A percentile compares a stretch with the other conserved stretches of the same genome.
These are phyloP conservation scores for Verbascum thapsus DNA, from an alignment of 257 asterid genomes.

Conservation along the genomic window DNA sequence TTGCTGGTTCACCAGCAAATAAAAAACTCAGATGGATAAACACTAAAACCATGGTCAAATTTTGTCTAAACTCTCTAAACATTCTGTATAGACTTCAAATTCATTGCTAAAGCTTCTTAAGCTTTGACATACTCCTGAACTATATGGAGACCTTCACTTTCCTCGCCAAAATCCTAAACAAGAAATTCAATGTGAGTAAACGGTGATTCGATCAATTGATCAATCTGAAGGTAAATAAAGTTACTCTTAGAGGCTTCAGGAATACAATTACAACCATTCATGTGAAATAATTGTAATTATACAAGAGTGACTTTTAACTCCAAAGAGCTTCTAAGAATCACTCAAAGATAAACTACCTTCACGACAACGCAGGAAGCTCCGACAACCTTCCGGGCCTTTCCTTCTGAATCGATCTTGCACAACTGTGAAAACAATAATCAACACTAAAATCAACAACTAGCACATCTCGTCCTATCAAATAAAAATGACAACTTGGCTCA, in stretches of 20 bases:
- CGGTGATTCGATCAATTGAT: too few relatives aligned
- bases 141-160: conserved; percentile 34
- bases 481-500: conserved; percentile 30
- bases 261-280: too few relatives aligned
- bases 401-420: conserved; percentile 68
- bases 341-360: conserved; percentile 38
- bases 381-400: conserved; percentile 67
- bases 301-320: too few relatives aligned
- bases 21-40: neutral
- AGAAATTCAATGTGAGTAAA: neutral
- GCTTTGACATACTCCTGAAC: conserved; percentile 37
- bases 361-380: conserved; percentile 66
- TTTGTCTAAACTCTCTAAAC: neutral
- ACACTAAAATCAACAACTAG: conserved; percentile 30
- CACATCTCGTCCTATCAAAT: neutral
- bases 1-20: neutral
- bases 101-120: neutral
- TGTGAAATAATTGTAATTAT: too few relatives aligned
- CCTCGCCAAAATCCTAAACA: conserved; percentile 33
- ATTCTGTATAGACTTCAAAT: neutral
- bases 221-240: too few relatives aligned
- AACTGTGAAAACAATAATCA: conserved; percentile 37
- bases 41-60: neutral
- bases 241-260: too few relatives aligned
- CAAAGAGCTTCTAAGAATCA: too few relatives aligned